phyloP scores from a whole-genome alignment of 1,284 basidiomycete genomes.

The Gastroboletus turbinatus region DNA sequence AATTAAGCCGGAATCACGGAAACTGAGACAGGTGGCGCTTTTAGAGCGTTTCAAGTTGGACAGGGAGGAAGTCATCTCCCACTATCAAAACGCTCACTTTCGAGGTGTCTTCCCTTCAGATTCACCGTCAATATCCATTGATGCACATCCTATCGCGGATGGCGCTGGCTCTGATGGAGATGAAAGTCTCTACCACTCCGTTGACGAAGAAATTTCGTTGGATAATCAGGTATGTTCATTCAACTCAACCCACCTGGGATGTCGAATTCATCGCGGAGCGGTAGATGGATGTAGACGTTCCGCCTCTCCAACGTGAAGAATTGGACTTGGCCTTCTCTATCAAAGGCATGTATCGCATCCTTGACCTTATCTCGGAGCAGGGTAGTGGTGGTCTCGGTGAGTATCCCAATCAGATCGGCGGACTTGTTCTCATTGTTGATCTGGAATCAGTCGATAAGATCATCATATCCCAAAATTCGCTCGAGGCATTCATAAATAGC shows the following conservation, averaged over 20 bases:
- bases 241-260: not conserved
- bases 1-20: no score
- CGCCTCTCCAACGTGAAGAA: conserved; percentile 11
- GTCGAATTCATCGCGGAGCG: not conserved
- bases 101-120: not conserved
- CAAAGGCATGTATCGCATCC: conserved; percentile 48
- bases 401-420: not conserved
- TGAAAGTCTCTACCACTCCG: conserved; percentile 23
- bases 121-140: not conserved
- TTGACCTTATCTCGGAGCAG: conserved; percentile 52
- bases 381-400: conserved; percentile 52
- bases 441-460: conserved; percentile 50
- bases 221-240: conserved; percentile 15
- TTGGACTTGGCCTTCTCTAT: conserved; percentile 33
- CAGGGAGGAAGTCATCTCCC: not conserved
- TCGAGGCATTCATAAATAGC: conserved; percentile 40
- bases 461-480: conserved; percentile 46
- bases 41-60: conserved; percentile 18
- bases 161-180: no score
- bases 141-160: no score
- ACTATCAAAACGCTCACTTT: not conserved
- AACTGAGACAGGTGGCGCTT: not conserved
- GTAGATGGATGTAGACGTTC: conserved; percentile 25
- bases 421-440: not conserved
- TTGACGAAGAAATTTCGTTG: conserved; percentile 7